A percentile compares a stretch with the other conserved stretches of the same genome.
phyloP scores from a whole-genome alignment of 2,329 filamentous ascomycete species.

The Magnaporthiopsis rhizophila region DNA sequence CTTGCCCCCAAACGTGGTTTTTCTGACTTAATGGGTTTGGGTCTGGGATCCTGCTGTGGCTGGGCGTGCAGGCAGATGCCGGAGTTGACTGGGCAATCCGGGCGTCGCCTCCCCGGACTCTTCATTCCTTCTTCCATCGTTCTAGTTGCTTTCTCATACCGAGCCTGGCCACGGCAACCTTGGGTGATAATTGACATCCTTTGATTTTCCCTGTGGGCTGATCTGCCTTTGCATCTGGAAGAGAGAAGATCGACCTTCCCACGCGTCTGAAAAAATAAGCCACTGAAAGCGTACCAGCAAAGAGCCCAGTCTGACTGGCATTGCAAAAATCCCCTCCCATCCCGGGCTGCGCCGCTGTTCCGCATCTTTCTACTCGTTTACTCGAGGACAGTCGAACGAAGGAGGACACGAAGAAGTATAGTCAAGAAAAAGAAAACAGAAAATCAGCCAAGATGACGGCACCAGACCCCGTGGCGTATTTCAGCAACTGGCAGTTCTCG shows the following conservation, averaged over 20 bases:
- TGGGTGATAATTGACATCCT: neutral
- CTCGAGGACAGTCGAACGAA: neutral
- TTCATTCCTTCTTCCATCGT: neutral
- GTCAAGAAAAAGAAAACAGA: neutral
- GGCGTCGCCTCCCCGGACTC: neutral
- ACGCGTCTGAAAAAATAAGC: neutral
- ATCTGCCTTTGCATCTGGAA: neutral
- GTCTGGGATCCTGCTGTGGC: neutral
- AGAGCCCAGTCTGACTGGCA: neutral
- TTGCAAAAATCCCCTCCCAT: neutral
- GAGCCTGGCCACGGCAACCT: neutral
- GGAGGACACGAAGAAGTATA: neutral
- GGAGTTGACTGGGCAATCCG: too few relatives aligned
- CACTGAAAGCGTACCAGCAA: neutral
- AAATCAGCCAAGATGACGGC: neutral
- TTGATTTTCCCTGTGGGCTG: neutral
- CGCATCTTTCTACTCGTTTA: neutral
- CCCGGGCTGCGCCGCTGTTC: neutral
- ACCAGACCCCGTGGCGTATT: conserved; percentile 6
- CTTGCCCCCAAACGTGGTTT: neutral
- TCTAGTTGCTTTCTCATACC: neutral
- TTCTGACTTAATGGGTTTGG: neutral
- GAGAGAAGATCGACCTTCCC: neutral
- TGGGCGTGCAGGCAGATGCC: neutral
- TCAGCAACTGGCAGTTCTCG: conserved; percentile 14